Conservation (phyloP, 345 rosid genomes). For the Clarkia xantiana region DNA sequence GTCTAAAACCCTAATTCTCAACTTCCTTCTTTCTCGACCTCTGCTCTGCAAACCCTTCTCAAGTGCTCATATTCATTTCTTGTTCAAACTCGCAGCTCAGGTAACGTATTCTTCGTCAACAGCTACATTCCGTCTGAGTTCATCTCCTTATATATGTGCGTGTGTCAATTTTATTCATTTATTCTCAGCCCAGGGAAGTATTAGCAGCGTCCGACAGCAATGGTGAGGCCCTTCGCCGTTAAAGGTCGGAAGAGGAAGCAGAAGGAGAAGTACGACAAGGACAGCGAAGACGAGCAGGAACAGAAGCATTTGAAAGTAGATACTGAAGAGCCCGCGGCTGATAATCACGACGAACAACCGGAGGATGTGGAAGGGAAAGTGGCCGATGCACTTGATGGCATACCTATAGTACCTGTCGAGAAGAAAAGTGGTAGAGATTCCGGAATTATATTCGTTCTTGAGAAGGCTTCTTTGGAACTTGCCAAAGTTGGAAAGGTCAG, state of each 20-base stretch:
- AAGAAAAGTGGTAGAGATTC: slow-evolving; percentile 15
- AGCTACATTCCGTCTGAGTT: too few relatives aligned
- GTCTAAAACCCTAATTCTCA: too few relatives aligned
- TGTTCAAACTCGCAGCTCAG: background rate
- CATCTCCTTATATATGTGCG: too few relatives aligned
- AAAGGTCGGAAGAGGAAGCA: slow-evolving; percentile 58
- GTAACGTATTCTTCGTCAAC: too few relatives aligned
- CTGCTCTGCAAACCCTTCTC: too few relatives aligned
- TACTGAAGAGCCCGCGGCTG: slow-evolving; percentile 10
- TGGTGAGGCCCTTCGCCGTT: slow-evolving; percentile 53
- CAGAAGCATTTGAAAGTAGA: slow-evolving; percentile 14
- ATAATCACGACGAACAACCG: slow-evolving; percentile 12
- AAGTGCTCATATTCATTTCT: too few relatives aligned
- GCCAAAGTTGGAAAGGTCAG: slow-evolving; percentile 93
- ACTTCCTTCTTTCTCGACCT: too few relatives aligned
- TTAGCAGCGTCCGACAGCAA: slow-evolving; percentile 9
- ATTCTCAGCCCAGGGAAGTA: background rate
- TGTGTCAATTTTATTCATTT: too few relatives aligned
- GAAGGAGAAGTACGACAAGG: slow-evolving; percentile 41
- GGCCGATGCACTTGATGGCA: slow-evolving; percentile 31
- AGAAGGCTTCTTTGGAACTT: slow-evolving; percentile 76
- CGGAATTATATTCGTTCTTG: slow-evolving; percentile 58
- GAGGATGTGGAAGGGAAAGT: slow-evolving; percentile 16
- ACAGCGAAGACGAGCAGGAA: slow-evolving; percentile 20
- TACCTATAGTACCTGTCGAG: slow-evolving; percentile 29